A percentile compares a stretch with the other conserved stretches of the same genome.
These are phyloP conservation scores for Kingdonia uniflora DNA, from an alignment of 164 flowering plant species.

Conservation along the genomic window DNA sequence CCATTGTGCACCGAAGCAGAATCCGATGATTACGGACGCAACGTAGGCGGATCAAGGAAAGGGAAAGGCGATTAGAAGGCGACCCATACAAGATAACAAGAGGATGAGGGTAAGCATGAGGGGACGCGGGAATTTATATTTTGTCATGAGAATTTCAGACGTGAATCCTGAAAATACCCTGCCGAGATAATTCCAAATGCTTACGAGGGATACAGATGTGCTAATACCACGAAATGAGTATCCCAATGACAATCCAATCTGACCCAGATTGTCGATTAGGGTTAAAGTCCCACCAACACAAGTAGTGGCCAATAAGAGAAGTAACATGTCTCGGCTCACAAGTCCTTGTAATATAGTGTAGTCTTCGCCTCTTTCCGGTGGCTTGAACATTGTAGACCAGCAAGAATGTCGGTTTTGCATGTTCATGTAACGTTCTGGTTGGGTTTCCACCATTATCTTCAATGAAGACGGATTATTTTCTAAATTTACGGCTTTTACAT, in stretches of 20 bases:
- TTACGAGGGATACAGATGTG: conserved; percentile 49
- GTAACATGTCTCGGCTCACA: conserved; percentile 46
- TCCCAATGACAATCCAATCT: conserved; percentile 39
- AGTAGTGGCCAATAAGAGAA: conserved; percentile 35
- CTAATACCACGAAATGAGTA: conserved; percentile 30
- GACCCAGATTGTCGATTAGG: conserved; percentile 55
- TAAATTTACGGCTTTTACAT: neutral
- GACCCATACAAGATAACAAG: conserved; percentile 35
- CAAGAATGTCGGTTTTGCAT: conserved; percentile 10
- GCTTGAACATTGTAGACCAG: conserved; percentile 19
- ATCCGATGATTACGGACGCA: conserved; percentile 46
- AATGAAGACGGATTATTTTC: neutral
- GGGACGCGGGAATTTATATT: conserved; percentile 45
- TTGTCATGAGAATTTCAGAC: conserved; percentile 35
- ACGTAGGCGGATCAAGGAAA: conserved; percentile 33
- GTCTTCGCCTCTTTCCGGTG: conserved; percentile 54
- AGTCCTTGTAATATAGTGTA: conserved; percentile 54
- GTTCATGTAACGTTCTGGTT: neutral
- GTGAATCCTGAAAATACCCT: conserved; percentile 37
- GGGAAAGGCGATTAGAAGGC: conserved; percentile 42
- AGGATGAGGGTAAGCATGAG: conserved; percentile 33
- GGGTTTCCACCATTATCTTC: conserved; percentile 4
- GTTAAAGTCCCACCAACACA: conserved; percentile 51
- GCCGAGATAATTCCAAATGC: conserved; percentile 57
- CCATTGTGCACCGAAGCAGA: conserved; percentile 51